Evolutionary conservation across 2,329 filamentous ascomycete genomes (phyloP).

Genomic region (Setomelanomma holmii): DNA sequence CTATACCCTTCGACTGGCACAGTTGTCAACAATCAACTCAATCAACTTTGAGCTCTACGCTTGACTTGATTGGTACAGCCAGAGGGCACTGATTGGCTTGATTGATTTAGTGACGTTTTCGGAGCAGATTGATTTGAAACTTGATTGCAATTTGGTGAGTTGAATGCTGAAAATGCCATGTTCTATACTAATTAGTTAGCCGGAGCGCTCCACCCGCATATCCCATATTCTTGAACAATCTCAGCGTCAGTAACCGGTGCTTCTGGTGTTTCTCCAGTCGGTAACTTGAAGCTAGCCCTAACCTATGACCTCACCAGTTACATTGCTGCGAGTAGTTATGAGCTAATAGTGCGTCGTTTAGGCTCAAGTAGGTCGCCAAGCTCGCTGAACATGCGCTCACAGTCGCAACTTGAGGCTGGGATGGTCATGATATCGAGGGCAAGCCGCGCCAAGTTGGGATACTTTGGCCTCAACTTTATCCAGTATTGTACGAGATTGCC

Average conservation of each 20-base stretch:
- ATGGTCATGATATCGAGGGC: constrained; percentile 6
- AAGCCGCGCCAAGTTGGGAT: constrained; percentile 4
- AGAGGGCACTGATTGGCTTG: background rate
- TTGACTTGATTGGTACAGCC: background rate
- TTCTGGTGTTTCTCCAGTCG: constrained; percentile 1
- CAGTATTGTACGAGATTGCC: constrained; percentile 2
- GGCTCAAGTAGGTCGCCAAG: too few relatives aligned
- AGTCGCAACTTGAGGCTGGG: too few relatives aligned
- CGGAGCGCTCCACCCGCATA: constrained; percentile 2
- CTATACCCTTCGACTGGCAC: too few relatives aligned
- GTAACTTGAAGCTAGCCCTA: constrained; percentile 2
- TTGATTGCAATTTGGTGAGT: background rate
- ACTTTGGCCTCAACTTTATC: constrained; percentile 5
- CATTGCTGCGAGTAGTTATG: background rate
- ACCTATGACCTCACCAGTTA: constrained; percentile 3
- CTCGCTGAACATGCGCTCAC: too few relatives aligned
- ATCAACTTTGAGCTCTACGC: background rate
- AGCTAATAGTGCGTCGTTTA: constrained; percentile 2
- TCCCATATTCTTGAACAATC: constrained; percentile 4
- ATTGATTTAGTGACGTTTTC: background rate
- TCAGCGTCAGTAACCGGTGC: constrained; percentile 1
- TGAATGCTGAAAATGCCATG: background rate
- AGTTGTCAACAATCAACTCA: background rate
- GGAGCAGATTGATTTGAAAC: background rate
- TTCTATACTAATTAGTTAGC: background rate